Evolutionary conservation across 2,329 filamentous ascomycete species (phyloP).

Genomic region (Acrodontium crateriforme): DNA sequence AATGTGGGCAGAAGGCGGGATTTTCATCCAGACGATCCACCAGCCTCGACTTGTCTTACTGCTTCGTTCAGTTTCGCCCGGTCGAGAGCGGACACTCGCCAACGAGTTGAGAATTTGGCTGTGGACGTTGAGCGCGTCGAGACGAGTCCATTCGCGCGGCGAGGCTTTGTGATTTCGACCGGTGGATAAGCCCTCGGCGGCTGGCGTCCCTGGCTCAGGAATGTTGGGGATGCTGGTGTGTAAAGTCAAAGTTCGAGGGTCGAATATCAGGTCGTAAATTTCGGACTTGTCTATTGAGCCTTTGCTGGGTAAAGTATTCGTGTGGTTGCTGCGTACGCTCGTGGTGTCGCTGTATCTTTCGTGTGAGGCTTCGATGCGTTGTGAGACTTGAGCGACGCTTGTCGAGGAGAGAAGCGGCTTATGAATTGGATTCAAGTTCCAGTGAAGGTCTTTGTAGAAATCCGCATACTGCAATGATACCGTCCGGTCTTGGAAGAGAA

Average conservation of each 20-base stretch:
- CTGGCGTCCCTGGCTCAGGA: conserved; percentile 36
- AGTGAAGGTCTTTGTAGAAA: conserved; percentile 38
- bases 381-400: conserved; percentile 26
- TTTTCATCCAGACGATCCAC: conserved; percentile 53
- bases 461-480: conserved; percentile 34
- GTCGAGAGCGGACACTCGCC: conserved; percentile 33
- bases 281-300: conserved; percentile 22
- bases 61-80: conserved; percentile 43
- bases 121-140: conserved; percentile 50
- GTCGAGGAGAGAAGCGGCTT: conserved; percentile 31
- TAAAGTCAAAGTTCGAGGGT: conserved; percentile 43
- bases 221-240: conserved; percentile 52
- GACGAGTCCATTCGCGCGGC: conserved; percentile 33
- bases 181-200: conserved; percentile 23
- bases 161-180: conserved; percentile 5
- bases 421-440: conserved; percentile 36
- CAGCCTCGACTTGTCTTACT: conserved; percentile 51
- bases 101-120: conserved; percentile 45
- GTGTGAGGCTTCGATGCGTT: conserved; percentile 25
- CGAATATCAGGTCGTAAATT: conserved; percentile 48
- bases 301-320: conserved; percentile 9
- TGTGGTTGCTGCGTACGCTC: conserved; percentile 18
- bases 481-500: conserved; percentile 53
- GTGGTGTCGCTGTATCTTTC: conserved; percentile 16
- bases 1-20: conserved; percentile 25